phyloP scores from a whole-genome alignment of 1,284 basidiomycete genomes.

The Puccinia hordei region DNA sequence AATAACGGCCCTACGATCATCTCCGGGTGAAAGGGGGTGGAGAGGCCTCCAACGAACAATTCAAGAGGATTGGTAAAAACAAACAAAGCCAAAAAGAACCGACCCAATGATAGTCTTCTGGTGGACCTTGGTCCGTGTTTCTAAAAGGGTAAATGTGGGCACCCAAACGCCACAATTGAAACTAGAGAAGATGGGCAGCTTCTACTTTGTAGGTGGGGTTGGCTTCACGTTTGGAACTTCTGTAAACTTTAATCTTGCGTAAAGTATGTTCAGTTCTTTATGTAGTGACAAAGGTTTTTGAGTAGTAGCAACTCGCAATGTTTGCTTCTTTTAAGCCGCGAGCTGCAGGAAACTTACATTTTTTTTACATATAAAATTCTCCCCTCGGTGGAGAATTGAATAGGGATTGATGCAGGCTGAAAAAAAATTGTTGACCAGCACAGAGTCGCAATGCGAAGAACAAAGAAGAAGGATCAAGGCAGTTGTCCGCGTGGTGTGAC shows the following conservation, averaged over 20 bases:
- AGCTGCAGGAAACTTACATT: conserved; percentile 32
- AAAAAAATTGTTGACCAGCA: conserved; percentile 14
- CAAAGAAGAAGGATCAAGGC: conserved; percentile 25
- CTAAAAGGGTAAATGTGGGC: conserved; percentile 17
- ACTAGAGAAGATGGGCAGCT: conserved; percentile 1
- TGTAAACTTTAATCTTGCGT: conserved; percentile 29
- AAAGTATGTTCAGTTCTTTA: conserved; percentile 15
- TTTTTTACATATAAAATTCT: conserved; percentile 22
- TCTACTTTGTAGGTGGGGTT: neutral
- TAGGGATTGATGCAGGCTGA: conserved; percentile 34
- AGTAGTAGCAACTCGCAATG: conserved; percentile 3
- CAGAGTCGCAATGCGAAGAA: conserved; percentile 20
- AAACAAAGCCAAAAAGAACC: conserved; percentile 41
- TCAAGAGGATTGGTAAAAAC: conserved; percentile 20
- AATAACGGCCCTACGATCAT: conserved; percentile 45
- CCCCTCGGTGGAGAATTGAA: conserved; percentile 38
- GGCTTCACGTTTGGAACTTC: neutral
- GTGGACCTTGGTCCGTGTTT: conserved; percentile 26
- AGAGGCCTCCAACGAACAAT: conserved; percentile 23
- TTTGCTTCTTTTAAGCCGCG: conserved; percentile 16
- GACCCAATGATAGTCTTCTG: conserved; percentile 25
- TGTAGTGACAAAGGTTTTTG: neutral
- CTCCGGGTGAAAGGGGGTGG: conserved; percentile 21
- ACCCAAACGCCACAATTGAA: conserved; percentile 40
- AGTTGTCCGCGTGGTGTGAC: conserved; percentile 13